Evolutionary conservation across 345 rosid species (phyloP).

Genomic region (Eucalyptus victrix): DNA sequence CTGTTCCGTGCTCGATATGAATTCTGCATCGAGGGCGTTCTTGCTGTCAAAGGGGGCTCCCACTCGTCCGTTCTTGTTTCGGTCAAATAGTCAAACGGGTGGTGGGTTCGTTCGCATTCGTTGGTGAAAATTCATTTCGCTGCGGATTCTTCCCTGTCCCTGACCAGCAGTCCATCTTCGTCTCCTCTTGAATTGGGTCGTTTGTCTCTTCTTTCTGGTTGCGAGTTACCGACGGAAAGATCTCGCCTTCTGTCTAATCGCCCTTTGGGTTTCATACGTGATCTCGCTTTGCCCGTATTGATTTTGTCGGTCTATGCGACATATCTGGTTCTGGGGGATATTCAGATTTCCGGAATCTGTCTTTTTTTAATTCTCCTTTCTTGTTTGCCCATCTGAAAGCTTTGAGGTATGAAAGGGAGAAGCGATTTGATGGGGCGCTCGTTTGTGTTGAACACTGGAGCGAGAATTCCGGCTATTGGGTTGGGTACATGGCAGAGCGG

Average conservation of each 20-base stretch:
- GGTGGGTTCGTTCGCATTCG: not conserved
- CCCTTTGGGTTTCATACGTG: not conserved
- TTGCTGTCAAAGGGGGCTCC: not conserved
- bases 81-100: not conserved
- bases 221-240: not conserved
- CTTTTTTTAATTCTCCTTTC: not conserved
- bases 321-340: not conserved
- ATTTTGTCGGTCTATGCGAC: not conserved
- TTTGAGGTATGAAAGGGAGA: constrained; percentile 29
- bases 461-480: constrained; percentile 51
- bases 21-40: not conserved
- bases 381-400: not conserved
- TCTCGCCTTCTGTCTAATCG: not conserved
- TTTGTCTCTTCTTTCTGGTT: not conserved
- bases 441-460: constrained; percentile 46
- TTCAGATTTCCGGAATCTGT: not conserved
- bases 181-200: not conserved
- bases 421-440: constrained; percentile 11
- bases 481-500: constrained; percentile 61
- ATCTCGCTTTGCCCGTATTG: not conserved
- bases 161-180: not conserved
- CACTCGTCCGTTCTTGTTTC: not conserved
- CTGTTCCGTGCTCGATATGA: not conserved
- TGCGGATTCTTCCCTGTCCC: not conserved
- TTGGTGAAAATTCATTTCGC: not conserved